Conservation (phyloP, 139 green algal genomes). For the Raphidocelis subcapitata region DNA sequence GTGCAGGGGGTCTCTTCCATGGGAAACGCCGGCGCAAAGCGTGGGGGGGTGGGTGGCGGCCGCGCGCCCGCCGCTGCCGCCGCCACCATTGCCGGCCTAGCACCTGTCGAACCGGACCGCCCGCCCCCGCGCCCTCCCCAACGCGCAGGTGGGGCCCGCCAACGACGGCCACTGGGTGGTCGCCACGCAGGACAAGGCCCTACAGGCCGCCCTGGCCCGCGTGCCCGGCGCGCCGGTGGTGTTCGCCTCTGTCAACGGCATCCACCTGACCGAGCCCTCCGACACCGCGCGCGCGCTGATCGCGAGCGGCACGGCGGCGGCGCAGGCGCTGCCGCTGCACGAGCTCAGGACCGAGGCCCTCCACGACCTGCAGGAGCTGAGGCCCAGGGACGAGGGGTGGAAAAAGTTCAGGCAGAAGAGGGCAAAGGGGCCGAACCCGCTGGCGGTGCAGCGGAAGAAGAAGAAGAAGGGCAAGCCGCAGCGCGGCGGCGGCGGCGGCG, state of each 20-base stretch:
- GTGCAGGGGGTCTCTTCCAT: background rate
- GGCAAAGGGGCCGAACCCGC: slow-evolving; percentile 25
- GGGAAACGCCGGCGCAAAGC: background rate
- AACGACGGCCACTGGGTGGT: slow-evolving; percentile 47
- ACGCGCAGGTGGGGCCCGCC: slow-evolving; percentile 2
- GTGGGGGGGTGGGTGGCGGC: background rate
- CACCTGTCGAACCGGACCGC: background rate
- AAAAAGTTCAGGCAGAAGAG: slow-evolving; percentile 28
- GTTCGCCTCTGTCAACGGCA: slow-evolving; percentile 57
- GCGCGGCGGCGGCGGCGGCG: background rate
- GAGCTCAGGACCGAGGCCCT: slow-evolving; percentile 22
- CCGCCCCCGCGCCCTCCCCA: background rate
- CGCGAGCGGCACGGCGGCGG: slow-evolving; percentile 18
- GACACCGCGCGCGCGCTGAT: slow-evolving; percentile 28
- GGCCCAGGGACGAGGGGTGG: slow-evolving; percentile 16
- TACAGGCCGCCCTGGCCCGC: slow-evolving; percentile 32
- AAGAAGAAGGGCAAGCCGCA: background rate
- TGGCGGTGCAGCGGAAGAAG: slow-evolving; percentile 18
- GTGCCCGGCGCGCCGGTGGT: slow-evolving; percentile 30
- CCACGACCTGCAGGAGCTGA: slow-evolving; percentile 20
- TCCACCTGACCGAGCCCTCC: slow-evolving; percentile 48
- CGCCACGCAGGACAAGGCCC: slow-evolving; percentile 37
- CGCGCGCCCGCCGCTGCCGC: background rate
- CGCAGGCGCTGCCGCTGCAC: slow-evolving; percentile 23
- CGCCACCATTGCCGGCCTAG: slow-evolving; percentile 2